Evolutionary conservation across 2,329 filamentous ascomycete species (phyloP).

Genomic region (Onygena corvina): DNA sequence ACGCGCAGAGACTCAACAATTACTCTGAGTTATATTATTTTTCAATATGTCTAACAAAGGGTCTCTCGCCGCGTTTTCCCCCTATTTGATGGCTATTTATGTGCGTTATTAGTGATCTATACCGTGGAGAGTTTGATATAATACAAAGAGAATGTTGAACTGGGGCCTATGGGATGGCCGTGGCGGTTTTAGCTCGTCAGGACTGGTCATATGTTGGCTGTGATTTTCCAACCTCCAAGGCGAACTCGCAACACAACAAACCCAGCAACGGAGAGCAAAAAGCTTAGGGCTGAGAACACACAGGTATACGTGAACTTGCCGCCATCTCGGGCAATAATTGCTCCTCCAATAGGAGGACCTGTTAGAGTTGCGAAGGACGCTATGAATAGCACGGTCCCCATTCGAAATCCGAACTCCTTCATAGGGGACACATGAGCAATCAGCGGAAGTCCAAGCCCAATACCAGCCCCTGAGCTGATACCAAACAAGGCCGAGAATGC

Average conservation of each 20-base stretch:
- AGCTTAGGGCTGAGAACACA: not conserved
- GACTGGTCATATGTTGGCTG: not conserved
- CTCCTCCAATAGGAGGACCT: conserved; percentile 3
- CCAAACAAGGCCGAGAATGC: conserved; percentile 25
- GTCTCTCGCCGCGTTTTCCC: too few species aligned
- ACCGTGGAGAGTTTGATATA: too few species aligned
- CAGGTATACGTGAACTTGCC: conserved; percentile 1
- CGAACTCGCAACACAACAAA: not conserved
- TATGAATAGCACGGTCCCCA: not conserved
- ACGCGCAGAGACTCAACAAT: too few species aligned
- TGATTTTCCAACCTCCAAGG: not conserved
- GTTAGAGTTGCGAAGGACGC: not conserved
- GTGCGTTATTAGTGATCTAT: too few species aligned
- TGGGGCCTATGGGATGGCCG: too few species aligned
- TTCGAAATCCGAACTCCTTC: conserved; percentile 4
- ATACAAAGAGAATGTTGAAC: too few species aligned
- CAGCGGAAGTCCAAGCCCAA: not conserved
- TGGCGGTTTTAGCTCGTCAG: too few species aligned
- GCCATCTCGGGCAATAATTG: not conserved
- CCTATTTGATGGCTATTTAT: too few species aligned
- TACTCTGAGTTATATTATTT: too few species aligned
- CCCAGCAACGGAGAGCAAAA: not conserved
- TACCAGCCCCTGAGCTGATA: conserved; percentile 3
- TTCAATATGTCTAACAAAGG: too few species aligned
- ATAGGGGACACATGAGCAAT: conserved; percentile 1